A percentile compares a stretch with the other conserved stretches of the same genome.
phyloP scores from a whole-genome alignment of 371 early-diverging fungal genomes.

The Gilbertella persicaria region DNA sequence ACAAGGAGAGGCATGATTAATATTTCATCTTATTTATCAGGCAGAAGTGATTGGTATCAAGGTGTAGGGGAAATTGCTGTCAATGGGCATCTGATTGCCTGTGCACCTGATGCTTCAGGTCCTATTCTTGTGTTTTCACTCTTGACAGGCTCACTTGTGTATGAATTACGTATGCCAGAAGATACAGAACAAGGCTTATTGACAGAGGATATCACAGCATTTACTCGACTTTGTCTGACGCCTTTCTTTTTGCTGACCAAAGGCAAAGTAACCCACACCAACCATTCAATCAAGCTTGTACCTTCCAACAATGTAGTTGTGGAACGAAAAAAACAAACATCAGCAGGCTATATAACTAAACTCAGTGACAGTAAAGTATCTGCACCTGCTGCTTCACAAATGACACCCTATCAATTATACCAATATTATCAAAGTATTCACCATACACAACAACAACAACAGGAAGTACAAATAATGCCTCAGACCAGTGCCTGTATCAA shows the following conservation, averaged over 20 bases:
- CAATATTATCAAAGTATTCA: conserved; percentile 29
- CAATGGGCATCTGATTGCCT: conserved; percentile 53
- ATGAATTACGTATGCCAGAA: conserved; percentile 34
- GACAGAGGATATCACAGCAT: conserved; percentile 31
- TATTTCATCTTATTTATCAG: conserved; percentile 42
- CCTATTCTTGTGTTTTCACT: conserved; percentile 58
- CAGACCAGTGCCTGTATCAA: conserved; percentile 48
- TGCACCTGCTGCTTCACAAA: conserved; percentile 9
- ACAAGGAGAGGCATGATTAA: conserved; percentile 44
- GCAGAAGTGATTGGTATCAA: conserved; percentile 52
- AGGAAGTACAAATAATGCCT: conserved; percentile 6
- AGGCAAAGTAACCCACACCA: conserved; percentile 26
- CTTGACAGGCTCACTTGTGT: conserved; percentile 57
- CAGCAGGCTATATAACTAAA: conserved; percentile 16
- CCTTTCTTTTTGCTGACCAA: conserved; percentile 58
- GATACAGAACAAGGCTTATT: conserved; percentile 9
- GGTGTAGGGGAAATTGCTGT: conserved; percentile 59
- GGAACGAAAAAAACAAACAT: conserved; percentile 9
- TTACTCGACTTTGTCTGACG: conserved; percentile 52
- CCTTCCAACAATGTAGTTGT: conserved; percentile 17
- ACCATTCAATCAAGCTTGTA: background rate
- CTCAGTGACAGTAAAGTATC: conserved; percentile 10
- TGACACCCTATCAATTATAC: conserved; percentile 46
- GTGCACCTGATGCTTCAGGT: conserved; percentile 57
- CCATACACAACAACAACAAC: conserved; percentile 1